These are phyloP conservation scores for Candida sp. DNA, from an alignment of 1,139 yeast species.

Conservation along the genomic window DNA sequence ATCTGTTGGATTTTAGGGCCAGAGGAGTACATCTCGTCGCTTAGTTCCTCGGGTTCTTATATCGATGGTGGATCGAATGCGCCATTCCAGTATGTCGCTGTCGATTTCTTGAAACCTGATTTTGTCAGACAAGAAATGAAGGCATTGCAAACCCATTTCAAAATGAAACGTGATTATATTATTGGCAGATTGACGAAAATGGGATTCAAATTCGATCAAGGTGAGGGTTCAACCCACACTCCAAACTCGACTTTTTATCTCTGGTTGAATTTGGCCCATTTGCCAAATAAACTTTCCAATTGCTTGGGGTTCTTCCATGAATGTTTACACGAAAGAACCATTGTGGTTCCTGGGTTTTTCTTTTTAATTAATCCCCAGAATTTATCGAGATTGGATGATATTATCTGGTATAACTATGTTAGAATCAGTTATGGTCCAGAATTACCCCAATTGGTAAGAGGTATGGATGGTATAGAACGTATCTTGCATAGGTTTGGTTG, in stretches of 20 bases:
- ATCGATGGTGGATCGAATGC: conserved; percentile 67
- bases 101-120: conserved; percentile 53
- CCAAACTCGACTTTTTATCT: conserved; percentile 66
- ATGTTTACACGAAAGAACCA: conserved; percentile 60
- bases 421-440: conserved; percentile 68
- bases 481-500: conserved; percentile 47
- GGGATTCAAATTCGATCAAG: conserved; percentile 53
- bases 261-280: conserved; percentile 58
- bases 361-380: conserved; percentile 65
- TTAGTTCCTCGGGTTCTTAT: conserved; percentile 62
- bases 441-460: conserved; percentile 47
- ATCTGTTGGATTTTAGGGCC: conserved; percentile 71
- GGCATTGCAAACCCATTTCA: conserved; percentile 60
- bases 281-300: conserved; percentile 59
- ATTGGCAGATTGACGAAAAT: conserved; percentile 47
- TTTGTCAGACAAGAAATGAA: conserved; percentile 54
- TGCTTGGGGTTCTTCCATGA: conserved; percentile 70
- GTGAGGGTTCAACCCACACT: conserved; percentile 19
- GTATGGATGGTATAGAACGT: conserved; percentile 69
- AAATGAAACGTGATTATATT: conserved; percentile 60
- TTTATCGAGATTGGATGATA: conserved; percentile 57
- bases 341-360: conserved; percentile 67
- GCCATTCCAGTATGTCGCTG: conserved; percentile 63
- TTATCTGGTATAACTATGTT: conserved; percentile 62
- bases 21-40: conserved; percentile 55